Conservation (phyloP, 805 yeast species). For the Lipomyces yamadae region DNA sequence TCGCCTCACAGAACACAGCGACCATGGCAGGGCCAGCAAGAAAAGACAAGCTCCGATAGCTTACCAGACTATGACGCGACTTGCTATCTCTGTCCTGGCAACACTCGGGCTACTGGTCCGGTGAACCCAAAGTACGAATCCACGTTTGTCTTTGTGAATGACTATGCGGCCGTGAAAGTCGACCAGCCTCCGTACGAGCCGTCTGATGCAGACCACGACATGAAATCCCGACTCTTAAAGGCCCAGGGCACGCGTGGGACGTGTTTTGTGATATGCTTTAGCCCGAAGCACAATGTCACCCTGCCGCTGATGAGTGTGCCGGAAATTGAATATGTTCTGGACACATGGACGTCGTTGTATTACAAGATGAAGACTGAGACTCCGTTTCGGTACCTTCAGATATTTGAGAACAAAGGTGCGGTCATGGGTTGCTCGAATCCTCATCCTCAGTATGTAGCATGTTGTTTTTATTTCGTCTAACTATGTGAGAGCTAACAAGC, state of each 20-base stretch:
- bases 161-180: slow-evolving; percentile 69
- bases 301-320: slow-evolving; percentile 55
- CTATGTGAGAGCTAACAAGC: background rate
- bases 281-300: slow-evolving; percentile 65
- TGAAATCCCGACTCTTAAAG: slow-evolving; percentile 51
- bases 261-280: slow-evolving; percentile 73
- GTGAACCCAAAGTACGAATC: slow-evolving; percentile 60
- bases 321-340: slow-evolving; percentile 56
- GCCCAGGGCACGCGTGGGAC: slow-evolving; percentile 67
- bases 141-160: slow-evolving; percentile 69
- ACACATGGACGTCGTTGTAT: slow-evolving; percentile 65
- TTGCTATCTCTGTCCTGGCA: slow-evolving; percentile 77
- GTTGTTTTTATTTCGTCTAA: slow-evolving; percentile 6
- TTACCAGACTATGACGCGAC: slow-evolving; percentile 64
- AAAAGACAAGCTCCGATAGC: slow-evolving; percentile 50
- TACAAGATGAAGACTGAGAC: slow-evolving; percentile 49
- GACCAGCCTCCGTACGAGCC: slow-evolving; percentile 49
- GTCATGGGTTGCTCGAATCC: slow-evolving; percentile 85
- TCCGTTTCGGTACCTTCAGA: slow-evolving; percentile 63
- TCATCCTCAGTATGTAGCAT: slow-evolving; percentile 60
- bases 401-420: slow-evolving; percentile 76
- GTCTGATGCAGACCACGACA: slow-evolving; percentile 23
- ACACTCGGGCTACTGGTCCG: slow-evolving; percentile 65
- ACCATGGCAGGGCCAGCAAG: slow-evolving; percentile 82
- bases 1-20: slow-evolving; percentile 79